Base-by-base conservation (phyloP, 225 moss, liverwort and hornwort species). In the Polytrichum commune region DNA sequence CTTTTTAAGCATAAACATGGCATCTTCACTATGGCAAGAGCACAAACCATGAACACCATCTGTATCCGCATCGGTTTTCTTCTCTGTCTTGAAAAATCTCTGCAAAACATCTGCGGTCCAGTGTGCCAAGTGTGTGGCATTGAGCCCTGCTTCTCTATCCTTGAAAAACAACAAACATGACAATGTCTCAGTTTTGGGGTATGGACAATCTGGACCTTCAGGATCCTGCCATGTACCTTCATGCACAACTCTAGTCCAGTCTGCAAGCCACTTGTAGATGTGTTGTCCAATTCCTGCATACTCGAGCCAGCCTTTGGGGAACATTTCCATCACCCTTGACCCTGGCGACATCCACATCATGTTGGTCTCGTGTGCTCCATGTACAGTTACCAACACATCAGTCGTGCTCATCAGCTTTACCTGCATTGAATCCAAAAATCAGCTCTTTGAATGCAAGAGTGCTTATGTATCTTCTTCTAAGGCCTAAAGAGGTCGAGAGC, bases 361-460 rank as follows among this genome's bases (percentile, higher is more conserved):
- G 72, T 98, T 98, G 53, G 98, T 98, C 77, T 95, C 30, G 70
- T 98, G 98, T 65, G 95, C 98, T 65, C 98, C 98, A 6, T 95
- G 95, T 24, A 76, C 81, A 0, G 87, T 91, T 0, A 98, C 72
- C 27, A 98, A 72, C n/a, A 98, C 83, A 69, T 98, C 81, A 0
- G 90, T 91, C 5, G 70, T 26, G 53, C 79, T 90, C 98, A 98
- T 89, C 53, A 86, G 64, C 29, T 80, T 80, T 5, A 98, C 98
- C 93, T 97, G 77, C 78, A 80, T 25, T 53, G 23, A 38, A 30
- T 58, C 56, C 57, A 54, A 19, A 69, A 58, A 1, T 58, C 22
- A 46, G 13, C 46, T 46, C 10, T 46, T 46, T 1, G 3, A 4
- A 46, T 46, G 13, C 13, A 13, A 46, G 46, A 46, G 46, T 46